Conservation (phyloP, 2,329 filamentous ascomycete genomes). For the Chalaropsis ovoidea region DNA sequence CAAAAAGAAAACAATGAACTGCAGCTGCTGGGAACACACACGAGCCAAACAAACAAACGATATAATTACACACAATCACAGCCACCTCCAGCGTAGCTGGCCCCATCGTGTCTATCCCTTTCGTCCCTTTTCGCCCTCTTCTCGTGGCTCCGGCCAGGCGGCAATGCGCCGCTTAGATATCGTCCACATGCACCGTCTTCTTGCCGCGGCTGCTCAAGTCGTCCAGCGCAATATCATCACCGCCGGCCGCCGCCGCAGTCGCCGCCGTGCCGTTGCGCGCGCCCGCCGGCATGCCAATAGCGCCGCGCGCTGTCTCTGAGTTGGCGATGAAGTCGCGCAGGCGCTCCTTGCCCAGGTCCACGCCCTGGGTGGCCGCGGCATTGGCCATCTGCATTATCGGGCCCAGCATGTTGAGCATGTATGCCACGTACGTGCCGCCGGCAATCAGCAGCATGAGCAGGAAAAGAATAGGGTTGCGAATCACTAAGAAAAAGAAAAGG, state of each 20-base stretch:
- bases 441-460: conserved; percentile 69
- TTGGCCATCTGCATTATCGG: conserved; percentile 94
- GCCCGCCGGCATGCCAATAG: conserved; percentile 57
- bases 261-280: conserved; percentile 27
- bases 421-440: conserved; percentile 76
- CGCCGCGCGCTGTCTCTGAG: conserved; percentile 74
- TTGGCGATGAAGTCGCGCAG: conserved; percentile 81
- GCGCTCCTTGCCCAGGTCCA: conserved; percentile 86
- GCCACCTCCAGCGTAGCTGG: neutral
- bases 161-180: conserved; percentile 43
- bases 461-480: conserved; percentile 90
- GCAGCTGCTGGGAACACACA: conserved; percentile 14
- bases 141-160: no score
- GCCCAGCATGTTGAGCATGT: conserved; percentile 87
- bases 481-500: conserved; percentile 45
- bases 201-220: conserved; percentile 51
- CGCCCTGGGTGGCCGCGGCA: conserved; percentile 72
- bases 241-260: neutral
- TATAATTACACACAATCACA: conserved; percentile 20
- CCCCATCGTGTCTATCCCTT: neutral
- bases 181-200: conserved; percentile 46
- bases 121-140: conserved; percentile 8
- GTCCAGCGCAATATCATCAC: conserved; percentile 44
- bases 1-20: conserved; percentile 2
- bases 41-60: conserved; percentile 4